Base-by-base conservation (phyloP, 805 yeast species). In the Sugiyamaella lignohabitans region DNA sequence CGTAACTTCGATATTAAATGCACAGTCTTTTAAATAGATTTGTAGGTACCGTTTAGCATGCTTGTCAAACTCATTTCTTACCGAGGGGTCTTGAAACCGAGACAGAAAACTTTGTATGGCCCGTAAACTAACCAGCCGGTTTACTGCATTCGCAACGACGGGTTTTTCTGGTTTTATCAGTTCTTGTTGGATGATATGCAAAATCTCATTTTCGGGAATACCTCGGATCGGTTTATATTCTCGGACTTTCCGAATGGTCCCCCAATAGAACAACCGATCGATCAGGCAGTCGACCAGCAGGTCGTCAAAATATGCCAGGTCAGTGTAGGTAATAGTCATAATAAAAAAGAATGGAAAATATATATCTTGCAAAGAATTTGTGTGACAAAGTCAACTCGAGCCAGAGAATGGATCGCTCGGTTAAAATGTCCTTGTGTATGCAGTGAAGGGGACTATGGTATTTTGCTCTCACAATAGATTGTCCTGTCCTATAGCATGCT, bases 1-100 rank as follows among this genome's bases (percentile, higher is more conserved):
- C 4, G 76, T 71, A 2, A 72, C 66, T 44, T 66, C 62, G 16
- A 73, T 52, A 40, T 68, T 73, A 53, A 70, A 73, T 5, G 69
- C 70, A 43, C 72, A 67, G 10, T 65, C 66, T 4, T 64, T 63
- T 1, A 49, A 45, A 49, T 61, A 73, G 18, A 70, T 50, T 27
- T 57, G 56, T 19, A 72, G 44, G 48, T 73, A 73, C 30, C 68
- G 59, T 24, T 53, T 53, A 1, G 65, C 56, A 42, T 73, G 75
- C 27, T 51, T 51, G 23, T 57, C 63, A 46, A 73, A 73, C 36
- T 66, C 70, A 5, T 38, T 46, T 10, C 53, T 52, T 5, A 55
- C 53, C 5, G 46, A 32, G 2, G 51, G 51, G 24, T 51, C 55
- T 19, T 48, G 58, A 40, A 54, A 61, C 6, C 58, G 41, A 17